A percentile compares a stretch with the other conserved stretches of the same genome.
These are phyloP conservation scores for Sarocladiaceae sp. DNA, from an alignment of 2,329 filamentous ascomycete genomes.

Conservation along the genomic window DNA sequence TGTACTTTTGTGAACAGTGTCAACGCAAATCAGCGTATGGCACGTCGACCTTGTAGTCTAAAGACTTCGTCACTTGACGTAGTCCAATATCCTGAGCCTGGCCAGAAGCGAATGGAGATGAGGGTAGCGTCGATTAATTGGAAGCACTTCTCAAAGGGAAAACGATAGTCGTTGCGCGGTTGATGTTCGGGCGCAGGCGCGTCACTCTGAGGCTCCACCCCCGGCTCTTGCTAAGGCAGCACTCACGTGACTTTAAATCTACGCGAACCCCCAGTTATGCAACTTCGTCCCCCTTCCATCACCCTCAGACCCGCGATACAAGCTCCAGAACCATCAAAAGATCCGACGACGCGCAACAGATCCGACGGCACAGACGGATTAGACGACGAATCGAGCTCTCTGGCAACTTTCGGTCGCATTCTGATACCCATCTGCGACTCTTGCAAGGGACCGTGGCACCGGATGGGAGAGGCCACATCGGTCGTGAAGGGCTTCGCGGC, in stretches of 20 bases:
- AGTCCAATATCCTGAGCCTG: no score
- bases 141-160: conserved; percentile 1
- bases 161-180: conserved; percentile 8
- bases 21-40: neutral
- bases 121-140: no score
- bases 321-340: conserved; percentile 7
- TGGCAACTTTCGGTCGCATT: neutral
- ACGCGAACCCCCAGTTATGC: conserved; percentile 25
- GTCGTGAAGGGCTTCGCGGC: conserved; percentile 44
- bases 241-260: conserved; percentile 39
- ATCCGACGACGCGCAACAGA: neutral
- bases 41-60: no score
- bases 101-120: no score
- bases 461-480: conserved; percentile 40
- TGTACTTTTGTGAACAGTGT: neutral
- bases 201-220: conserved; percentile 10
- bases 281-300: conserved; percentile 23
- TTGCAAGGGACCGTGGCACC: conserved; percentile 19
- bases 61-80: no score
- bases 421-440: conserved; percentile 13
- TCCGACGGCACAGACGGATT: neutral
- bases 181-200: conserved; percentile 11
- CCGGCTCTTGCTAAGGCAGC: no score
- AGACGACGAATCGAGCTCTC: neutral
- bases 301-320: conserved; percentile 5